Base-by-base conservation (phyloP, 192 early-diverging fungal genomes). In the Mortierella antarctica region DNA sequence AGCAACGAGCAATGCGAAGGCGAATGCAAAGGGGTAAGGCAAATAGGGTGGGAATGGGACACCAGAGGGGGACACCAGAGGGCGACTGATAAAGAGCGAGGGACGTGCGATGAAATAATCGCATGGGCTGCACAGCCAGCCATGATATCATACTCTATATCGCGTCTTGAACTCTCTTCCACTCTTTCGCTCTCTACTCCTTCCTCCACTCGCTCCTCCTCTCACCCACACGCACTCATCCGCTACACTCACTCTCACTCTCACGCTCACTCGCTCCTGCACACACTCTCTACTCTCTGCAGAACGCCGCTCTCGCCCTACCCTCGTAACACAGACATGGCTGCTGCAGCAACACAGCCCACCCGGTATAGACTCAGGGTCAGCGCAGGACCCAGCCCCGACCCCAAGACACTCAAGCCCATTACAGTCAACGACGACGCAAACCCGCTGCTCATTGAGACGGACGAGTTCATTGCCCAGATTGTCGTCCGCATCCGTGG, bases 401-500 rank as follows among this genome's bases (percentile, higher is more conserved):
- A 85, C 54, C 66, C 67, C 41, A 68, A 57, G 18, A 62, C 71
- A 18, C 82, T 86, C 39, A 62, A 64, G 40, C 45, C 23, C 9
- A 58, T 87, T 53, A 75, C 83, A 40, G 80, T 91, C 57, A 95
- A 95, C 67, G 87, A 92, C 51, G 93, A 95, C 48, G 65, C 63
- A 6, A 74, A 86, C 41, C 93, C 93, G 46, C 68, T 85, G 46
- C 83, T 85, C 54, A 86, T 96, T 53, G 87, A 95, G 62, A 88
- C 88, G 1, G 82, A 84, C 21, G 71, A 87, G 66, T 93, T 94
- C 73, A 84, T 83, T 8, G 94, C 89, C 9, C 80, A 88, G 62
- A 67, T 93, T 14, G 85, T 84, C 68, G 91, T 96, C 39, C 86
- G 93, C 45, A 86, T 96, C 45, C 86, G 86, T 56, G 88, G 91